Conservation (phyloP, 2,329 filamentous ascomycete genomes). For the Exserohilum turcica region DNA sequence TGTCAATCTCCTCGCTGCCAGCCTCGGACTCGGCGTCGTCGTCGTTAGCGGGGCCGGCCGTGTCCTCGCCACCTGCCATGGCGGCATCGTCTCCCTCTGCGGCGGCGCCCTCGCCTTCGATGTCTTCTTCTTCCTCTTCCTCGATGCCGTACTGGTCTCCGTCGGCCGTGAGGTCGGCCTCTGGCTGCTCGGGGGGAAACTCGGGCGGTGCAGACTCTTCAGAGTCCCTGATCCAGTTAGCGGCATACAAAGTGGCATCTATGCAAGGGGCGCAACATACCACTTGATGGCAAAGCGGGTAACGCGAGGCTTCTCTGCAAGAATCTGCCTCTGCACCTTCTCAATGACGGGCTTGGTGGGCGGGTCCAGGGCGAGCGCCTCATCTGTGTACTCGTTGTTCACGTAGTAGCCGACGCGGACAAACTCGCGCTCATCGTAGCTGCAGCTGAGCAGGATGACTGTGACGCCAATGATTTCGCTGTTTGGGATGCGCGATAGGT, state of each 20-base stretch:
- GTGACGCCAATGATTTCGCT: slow-evolving; percentile 97
- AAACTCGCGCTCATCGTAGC: slow-evolving; percentile 95
- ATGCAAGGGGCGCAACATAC: slow-evolving; percentile 57
- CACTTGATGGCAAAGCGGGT: slow-evolving; percentile 99
- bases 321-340: slow-evolving; percentile 86
- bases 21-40: slow-evolving; percentile 74
- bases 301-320: slow-evolving; percentile 96
- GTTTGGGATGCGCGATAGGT: slow-evolving; percentile 87
- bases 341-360: slow-evolving; percentile 92
- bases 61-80: slow-evolving; percentile 72
- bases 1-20: slow-evolving; percentile 78
- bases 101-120: slow-evolving; percentile 59
- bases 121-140: slow-evolving; percentile 70
- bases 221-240: slow-evolving; percentile 74
- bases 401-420: slow-evolving; percentile 99
- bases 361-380: slow-evolving; percentile 85
- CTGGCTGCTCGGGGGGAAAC: slow-evolving; percentile 95
- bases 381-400: slow-evolving; percentile 97
- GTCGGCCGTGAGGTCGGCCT: slow-evolving; percentile 88
- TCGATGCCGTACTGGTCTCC: slow-evolving; percentile 86
- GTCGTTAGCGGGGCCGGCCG: slow-evolving; percentile 58
- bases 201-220: slow-evolving; percentile 95
- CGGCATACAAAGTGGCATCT: neutral
- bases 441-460: slow-evolving; percentile 93
- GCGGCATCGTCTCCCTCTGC: slow-evolving; percentile 69